A percentile compares a stretch with the other conserved stretches of the same genome.
phyloP scores from a whole-genome alignment of 495 filamentous ascomycete species.

The Penicillium egyptiacum region DNA sequence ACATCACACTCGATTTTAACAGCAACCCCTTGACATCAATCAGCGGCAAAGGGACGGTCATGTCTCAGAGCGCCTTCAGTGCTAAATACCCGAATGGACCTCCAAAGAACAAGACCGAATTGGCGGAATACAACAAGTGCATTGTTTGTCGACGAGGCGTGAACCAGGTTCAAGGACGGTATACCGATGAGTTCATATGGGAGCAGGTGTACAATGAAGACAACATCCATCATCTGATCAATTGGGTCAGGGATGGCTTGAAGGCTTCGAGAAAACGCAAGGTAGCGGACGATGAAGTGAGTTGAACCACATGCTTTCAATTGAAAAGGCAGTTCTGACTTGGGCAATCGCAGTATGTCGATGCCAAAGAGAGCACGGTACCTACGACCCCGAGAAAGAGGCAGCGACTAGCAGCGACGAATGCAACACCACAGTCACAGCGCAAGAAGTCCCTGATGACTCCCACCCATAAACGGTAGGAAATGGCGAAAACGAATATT shows the following conservation, averaged over 20 bases:
- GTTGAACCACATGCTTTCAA: conserved; percentile 8
- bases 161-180: conserved; percentile 81
- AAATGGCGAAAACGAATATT: not conserved
- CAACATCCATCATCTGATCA: conserved; percentile 62
- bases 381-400: conserved; percentile 61
- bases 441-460: conserved; percentile 59
- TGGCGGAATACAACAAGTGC: conserved; percentile 76
- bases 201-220: conserved; percentile 73
- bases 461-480: conserved; percentile 66
- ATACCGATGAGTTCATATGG: conserved; percentile 92
- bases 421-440: conserved; percentile 60
- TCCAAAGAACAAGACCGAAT: conserved; percentile 57
- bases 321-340: conserved; percentile 13
- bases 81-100: conserved; percentile 74
- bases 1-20: conserved; percentile 83
- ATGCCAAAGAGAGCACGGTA: conserved; percentile 45
- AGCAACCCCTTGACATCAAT: conserved; percentile 83
- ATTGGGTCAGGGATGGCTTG: conserved; percentile 63
- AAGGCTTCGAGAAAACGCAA: conserved; percentile 55
- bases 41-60: conserved; percentile 78
- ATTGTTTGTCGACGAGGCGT: conserved; percentile 90
- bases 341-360: conserved; percentile 30
- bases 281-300: conserved; percentile 51
- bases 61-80: conserved; percentile 68
- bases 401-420: conserved; percentile 51